Conservation (phyloP, 768 basidiomycete species). For the Zangia roseola region DNA sequence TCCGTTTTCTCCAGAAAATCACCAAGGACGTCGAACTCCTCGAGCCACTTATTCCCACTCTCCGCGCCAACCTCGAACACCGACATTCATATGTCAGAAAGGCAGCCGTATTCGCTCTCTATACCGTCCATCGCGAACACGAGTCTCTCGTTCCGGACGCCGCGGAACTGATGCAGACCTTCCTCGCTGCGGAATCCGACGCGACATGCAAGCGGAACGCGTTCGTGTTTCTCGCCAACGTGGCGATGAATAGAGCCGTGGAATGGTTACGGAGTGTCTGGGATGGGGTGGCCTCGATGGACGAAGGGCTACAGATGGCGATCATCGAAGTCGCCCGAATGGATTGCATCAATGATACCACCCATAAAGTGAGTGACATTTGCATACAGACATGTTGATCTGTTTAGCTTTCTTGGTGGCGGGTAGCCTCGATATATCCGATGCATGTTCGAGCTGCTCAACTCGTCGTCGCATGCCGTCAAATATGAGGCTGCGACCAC, state of each 20-base stretch:
- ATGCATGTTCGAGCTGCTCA: slow-evolving; percentile 88
- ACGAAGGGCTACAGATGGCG: slow-evolving; percentile 93
- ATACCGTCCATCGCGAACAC: slow-evolving; percentile 91
- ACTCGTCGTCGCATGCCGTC: slow-evolving; percentile 86
- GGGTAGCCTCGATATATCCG: slow-evolving; percentile 88
- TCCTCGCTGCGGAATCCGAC: slow-evolving; percentile 94
- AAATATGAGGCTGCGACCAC: slow-evolving; percentile 98
- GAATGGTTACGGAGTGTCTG: slow-evolving; percentile 87
- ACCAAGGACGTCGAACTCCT: slow-evolving; percentile 89
- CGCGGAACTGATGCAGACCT: slow-evolving; percentile 92
- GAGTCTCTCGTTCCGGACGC: slow-evolving; percentile 96
- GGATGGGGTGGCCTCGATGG: slow-evolving; percentile 77
- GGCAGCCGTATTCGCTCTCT: slow-evolving; percentile 96
- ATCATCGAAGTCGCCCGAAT: slow-evolving; percentile 90
- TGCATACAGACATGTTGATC: not conserved
- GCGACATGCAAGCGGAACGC: slow-evolving; percentile 97
- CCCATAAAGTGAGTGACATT: slow-evolving; percentile 63
- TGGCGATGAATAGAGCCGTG: slow-evolving; percentile 86
- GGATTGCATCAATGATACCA: slow-evolving; percentile 84
- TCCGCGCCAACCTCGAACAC: slow-evolving; percentile 93
- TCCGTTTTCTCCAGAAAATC: slow-evolving; percentile 95
- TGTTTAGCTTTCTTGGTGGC: slow-evolving; percentile 3
- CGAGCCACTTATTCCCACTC: slow-evolving; percentile 93
- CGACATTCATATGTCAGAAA: slow-evolving; percentile 97
- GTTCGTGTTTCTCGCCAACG: slow-evolving; percentile 88